Evolutionary conservation across 768 basidiomycete species (phyloP).

Genomic region (Hirschioporus abietinus): DNA sequence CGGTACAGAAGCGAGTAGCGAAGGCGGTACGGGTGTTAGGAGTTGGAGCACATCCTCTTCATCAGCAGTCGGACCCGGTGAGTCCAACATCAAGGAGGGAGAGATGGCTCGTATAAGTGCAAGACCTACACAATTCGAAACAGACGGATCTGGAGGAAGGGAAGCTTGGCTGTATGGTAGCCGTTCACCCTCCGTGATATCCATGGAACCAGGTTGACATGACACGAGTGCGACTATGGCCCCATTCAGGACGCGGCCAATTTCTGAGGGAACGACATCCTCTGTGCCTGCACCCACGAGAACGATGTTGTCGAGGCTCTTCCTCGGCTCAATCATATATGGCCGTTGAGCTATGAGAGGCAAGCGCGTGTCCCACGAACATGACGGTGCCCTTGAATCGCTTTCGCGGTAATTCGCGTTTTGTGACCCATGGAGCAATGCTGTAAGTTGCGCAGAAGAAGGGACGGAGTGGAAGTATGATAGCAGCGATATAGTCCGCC

Average conservation of each 20-base stretch:
- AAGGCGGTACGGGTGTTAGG: conserved; percentile 68
- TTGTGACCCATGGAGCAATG: too few species aligned
- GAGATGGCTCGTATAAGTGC: conserved; percentile 62
- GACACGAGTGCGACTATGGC: conserved; percentile 73
- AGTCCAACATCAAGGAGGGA: conserved; percentile 19
- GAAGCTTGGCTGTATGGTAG: conserved; percentile 58
- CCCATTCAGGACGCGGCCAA: conserved; percentile 70
- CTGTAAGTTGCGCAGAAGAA: conserved; percentile 22
- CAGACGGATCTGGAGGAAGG: conserved; percentile 47
- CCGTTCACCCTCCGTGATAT: conserved; percentile 17
- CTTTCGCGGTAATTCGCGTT: conserved; percentile 12
- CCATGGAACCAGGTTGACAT: conserved; percentile 39
- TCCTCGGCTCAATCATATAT: conserved; percentile 58
- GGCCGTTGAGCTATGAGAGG: conserved; percentile 69
- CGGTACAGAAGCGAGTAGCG: conserved; percentile 30
- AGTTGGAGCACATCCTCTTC: conserved; percentile 53
- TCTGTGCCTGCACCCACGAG: conserved; percentile 72
- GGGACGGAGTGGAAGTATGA: conserved; percentile 68
- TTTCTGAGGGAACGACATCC: conserved; percentile 68
- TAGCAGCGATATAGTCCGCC: conserved; percentile 62
- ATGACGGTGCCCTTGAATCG: conserved; percentile 33
- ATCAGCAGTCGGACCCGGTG: conserved; percentile 7
- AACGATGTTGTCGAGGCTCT: conserved; percentile 57
- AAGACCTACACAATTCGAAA: conserved; percentile 67
- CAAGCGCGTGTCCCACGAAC: conserved; percentile 57